A percentile compares a stretch with the other conserved stretches of the same genome.
Conservation (phyloP, 192 early-diverging fungal species). For the Mortierella claussenii region DNA sequence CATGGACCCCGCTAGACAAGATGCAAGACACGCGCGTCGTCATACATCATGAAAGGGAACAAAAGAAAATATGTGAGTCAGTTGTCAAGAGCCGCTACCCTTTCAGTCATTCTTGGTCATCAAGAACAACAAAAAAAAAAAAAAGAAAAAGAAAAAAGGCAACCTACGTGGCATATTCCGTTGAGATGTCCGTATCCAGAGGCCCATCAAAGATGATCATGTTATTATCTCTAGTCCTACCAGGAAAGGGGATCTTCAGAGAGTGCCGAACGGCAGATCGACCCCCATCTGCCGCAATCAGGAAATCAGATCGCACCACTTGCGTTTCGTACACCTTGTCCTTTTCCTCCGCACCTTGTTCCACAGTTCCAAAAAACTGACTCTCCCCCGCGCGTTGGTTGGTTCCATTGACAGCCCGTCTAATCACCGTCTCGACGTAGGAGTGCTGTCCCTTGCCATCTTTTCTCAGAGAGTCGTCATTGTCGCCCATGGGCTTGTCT, state of each 20-base stretch:
- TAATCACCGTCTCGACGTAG: conserved; percentile 18
- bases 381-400: conserved; percentile 3
- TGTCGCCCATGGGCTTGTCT: too few relatives aligned
- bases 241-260: conserved; percentile 20
- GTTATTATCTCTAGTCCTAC: conserved; percentile 21
- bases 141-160: too few relatives aligned
- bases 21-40: too few relatives aligned
- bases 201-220: conserved; percentile 24
- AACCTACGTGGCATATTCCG: too few relatives aligned
- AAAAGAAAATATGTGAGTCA: too few relatives aligned
- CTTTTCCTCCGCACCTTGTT: neutral
- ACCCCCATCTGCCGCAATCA: conserved; percentile 40
- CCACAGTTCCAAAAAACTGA: conserved; percentile 4
- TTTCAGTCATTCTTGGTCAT: too few relatives aligned
- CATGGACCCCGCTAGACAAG: too few relatives aligned
- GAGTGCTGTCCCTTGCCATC: neutral
- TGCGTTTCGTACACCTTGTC: conserved; percentile 15
- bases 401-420: neutral
- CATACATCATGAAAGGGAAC: too few relatives aligned
- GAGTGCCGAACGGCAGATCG: conserved; percentile 22
- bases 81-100: too few relatives aligned
- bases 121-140: too few relatives aligned
- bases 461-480: too few relatives aligned
- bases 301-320: conserved; percentile 24
- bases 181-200: conserved; percentile 9